Percentiles rank a stretch among this genome's conserved stretches.
phyloP scores from a whole-genome alignment of 345 rosid genomes.

The Sisymbrium irio region DNA sequence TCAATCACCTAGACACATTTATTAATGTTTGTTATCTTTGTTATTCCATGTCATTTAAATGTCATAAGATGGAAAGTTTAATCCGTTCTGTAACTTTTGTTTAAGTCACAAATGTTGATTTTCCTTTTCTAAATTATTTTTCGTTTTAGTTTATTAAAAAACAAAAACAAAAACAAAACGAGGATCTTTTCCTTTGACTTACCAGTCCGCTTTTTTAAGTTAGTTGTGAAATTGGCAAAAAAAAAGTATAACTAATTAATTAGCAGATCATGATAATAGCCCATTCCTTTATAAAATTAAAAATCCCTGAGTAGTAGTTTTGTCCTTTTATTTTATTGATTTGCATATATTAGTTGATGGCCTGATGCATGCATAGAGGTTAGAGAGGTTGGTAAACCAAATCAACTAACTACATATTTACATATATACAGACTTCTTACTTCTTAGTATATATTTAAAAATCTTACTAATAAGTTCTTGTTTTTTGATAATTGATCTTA shows the following conservation, averaged over 20 bases:
- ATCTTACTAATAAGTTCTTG: no score
- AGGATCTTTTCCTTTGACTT: background rate
- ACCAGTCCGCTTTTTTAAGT: background rate
- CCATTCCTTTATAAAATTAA: background rate
- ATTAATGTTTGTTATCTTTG: no score
- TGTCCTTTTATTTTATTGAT: background rate
- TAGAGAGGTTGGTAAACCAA: conserved; percentile 4
- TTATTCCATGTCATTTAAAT: no score
- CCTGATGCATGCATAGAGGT: conserved; percentile 7
- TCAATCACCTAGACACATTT: no score
- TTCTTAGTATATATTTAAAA: background rate
- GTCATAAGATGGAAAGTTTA: no score
- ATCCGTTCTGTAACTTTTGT: no score
- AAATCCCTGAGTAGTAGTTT: background rate
- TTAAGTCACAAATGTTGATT: no score
- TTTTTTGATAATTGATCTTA: no score
- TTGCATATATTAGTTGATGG: background rate
- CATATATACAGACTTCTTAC: background rate
- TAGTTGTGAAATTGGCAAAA: background rate
- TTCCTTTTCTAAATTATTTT: no score
- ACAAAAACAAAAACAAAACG: no score
- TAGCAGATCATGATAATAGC: background rate
- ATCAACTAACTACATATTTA: background rate
- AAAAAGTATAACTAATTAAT: background rate
- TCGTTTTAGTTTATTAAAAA: no score